Base-by-base conservation (phyloP, 495 filamentous ascomycete species). In the Daldinia bambusicola region DNA sequence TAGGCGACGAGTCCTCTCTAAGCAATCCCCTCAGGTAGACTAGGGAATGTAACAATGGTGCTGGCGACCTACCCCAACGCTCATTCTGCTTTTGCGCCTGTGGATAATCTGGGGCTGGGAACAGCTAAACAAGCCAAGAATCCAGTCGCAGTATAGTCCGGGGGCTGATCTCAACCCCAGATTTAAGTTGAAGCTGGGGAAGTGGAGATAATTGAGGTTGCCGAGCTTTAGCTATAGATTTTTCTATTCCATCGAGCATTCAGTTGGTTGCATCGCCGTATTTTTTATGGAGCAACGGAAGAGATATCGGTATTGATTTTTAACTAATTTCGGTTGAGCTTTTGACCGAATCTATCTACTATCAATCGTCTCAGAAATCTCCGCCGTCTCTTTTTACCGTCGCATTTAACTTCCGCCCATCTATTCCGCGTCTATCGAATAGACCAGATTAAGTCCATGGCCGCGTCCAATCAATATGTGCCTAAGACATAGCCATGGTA, bases 71-170 rank as follows among this genome's bases (percentile, higher is more conserved):
- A 60, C 65, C 16, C 64, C 70, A 43, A 61, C 55, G 4, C 64
- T 55, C 50, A 68, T 67, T n/a, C 69, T 57, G 37, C 56, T 63
- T 63, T 40, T 0, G 60, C 63, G 14, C 53, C 63, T 20, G 64
- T 41, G 13, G 55, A 67, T 30, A 61, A 66, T 48, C 55, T 38
- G 50, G 64, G 40, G 59, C 36, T 63, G 20, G 20, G 22, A 2
- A 55, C 32, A 51, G 63, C 48, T 20, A 43, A 43, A 20, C 9
- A 40, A 55, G 38, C 55, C 64, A 64, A 48, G 43, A 26, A 26
- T 43, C 22, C 51, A 16, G 43, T n/a, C 32, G 18, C 40, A 41
- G 18, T 37, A 14, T 51, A 41, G 18, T 37, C 9, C 26, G 16
- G 60, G 67, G 55, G 61, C 26, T 58, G 2, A 45, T 37, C 26